A percentile compares a stretch with the other conserved stretches of the same genome.
These are phyloP conservation scores for Backusella morwellensis DNA, from an alignment of 192 early-diverging fungal genomes.

Conservation along the genomic window DNA sequence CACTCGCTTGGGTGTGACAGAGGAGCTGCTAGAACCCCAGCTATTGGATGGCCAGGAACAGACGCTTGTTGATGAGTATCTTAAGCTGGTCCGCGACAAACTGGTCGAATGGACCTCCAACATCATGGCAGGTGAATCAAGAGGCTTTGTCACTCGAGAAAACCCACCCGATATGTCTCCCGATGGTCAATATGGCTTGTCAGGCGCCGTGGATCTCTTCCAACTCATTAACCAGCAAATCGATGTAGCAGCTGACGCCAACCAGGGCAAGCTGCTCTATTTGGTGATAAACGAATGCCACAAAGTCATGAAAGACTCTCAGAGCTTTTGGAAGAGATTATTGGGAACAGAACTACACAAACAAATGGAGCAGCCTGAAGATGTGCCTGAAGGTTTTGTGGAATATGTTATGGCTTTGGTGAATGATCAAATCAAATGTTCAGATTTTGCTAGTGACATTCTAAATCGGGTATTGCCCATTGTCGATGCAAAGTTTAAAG, in stretches of 20 bases:
- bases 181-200: slow-evolving; percentile 77
- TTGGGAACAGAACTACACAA: slow-evolving; percentile 73
- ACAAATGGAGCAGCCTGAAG: slow-evolving; percentile 74
- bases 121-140: slow-evolving; percentile 81
- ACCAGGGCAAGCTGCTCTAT: slow-evolving; percentile 86
- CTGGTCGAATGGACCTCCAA: slow-evolving; percentile 92
- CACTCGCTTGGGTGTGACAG: slow-evolving; percentile 79
- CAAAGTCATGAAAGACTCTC: slow-evolving; percentile 79
- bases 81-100: slow-evolving; percentile 85
- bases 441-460: slow-evolving; percentile 89
- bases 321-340: slow-evolving; percentile 79
- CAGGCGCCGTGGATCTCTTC: slow-evolving; percentile 87
- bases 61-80: slow-evolving; percentile 82
- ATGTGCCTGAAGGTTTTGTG: slow-evolving; percentile 80
- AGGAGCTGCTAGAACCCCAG: slow-evolving; percentile 87
- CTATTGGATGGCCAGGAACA: slow-evolving; percentile 94
- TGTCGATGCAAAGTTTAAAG: slow-evolving; percentile 59
- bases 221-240: slow-evolving; percentile 99
- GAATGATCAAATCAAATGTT: slow-evolving; percentile 90
- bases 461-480: slow-evolving; percentile 52
- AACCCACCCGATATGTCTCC: slow-evolving; percentile 75
- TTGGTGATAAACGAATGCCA: slow-evolving; percentile 82
- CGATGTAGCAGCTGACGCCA: slow-evolving; percentile 79
- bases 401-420: slow-evolving; percentile 96
- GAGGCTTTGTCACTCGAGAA: slow-evolving; percentile 70